A percentile compares a stretch with the other conserved stretches of the same genome.
phyloP scores from a whole-genome alignment of 768 basidiomycete species.

The Hypholoma sublateritium region DNA sequence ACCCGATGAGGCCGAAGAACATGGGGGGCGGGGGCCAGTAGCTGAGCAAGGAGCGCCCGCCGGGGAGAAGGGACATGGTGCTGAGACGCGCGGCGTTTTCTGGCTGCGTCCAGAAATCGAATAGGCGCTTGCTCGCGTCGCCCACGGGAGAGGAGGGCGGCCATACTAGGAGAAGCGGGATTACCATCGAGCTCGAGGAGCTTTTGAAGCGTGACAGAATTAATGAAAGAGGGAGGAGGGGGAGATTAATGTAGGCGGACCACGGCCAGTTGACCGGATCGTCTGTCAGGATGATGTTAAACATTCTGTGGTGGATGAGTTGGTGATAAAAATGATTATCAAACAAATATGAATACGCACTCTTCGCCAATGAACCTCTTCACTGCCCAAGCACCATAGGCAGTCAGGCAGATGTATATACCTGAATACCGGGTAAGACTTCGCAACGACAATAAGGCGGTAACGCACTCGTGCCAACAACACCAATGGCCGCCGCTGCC shows the following conservation, averaged over 20 bases:
- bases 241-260: conserved; percentile 75
- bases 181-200: conserved; percentile 32
- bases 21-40: conserved; percentile 63
- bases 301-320: conserved; percentile 44
- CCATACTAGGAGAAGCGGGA: conserved; percentile 50
- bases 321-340: neutral
- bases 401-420: conserved; percentile 50
- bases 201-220: conserved; percentile 58
- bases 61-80: conserved; percentile 21
- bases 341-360: conserved; percentile 30
- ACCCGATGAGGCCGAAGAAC: conserved; percentile 51
- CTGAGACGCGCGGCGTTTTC: conserved; percentile 35
- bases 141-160: conserved; percentile 38
- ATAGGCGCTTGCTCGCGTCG: conserved; percentile 25
- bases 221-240: conserved; percentile 67
- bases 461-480: conserved; percentile 61
- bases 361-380: conserved; percentile 69
- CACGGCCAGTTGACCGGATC: conserved; percentile 76
- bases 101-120: conserved; percentile 33
- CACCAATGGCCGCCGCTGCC: conserved; percentile 47
- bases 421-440: conserved; percentile 21
- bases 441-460: neutral
- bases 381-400: conserved; percentile 74
- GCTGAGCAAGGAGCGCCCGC: neutral
- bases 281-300: conserved; percentile 60